A percentile compares a stretch with the other conserved stretches of the same genome.
phyloP scores from a whole-genome alignment of 139 green algal species.

The Chlamydomonas sp. region DNA sequence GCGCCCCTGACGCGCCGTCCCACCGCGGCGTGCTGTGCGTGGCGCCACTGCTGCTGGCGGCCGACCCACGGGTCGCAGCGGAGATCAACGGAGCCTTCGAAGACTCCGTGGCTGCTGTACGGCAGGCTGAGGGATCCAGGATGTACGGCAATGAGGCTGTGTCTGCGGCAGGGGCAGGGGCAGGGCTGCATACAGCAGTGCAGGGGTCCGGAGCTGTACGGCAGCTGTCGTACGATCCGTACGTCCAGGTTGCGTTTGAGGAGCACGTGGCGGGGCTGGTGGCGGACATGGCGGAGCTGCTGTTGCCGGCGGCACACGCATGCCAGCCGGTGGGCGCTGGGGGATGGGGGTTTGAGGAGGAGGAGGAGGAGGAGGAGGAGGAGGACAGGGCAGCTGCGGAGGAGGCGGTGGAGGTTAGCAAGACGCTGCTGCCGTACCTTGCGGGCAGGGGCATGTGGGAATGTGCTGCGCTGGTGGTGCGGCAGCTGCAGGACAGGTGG shows the following conservation, averaged over 20 bases:
- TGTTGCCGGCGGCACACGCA: neutral
- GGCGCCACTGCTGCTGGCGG: conserved; percentile 13
- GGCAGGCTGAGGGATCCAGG: neutral
- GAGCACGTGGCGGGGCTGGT: conserved; percentile 9
- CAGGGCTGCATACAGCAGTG: no score
- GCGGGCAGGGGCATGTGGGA: neutral
- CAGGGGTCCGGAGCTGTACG: no score
- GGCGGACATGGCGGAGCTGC: conserved; percentile 3
- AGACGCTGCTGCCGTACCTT: neutral
- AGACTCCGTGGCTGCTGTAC: neutral
- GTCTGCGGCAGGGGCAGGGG: no score
- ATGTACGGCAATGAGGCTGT: no score
- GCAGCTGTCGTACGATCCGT: neutral
- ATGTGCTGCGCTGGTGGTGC: conserved; percentile 2
- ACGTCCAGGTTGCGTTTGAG: conserved; percentile 13
- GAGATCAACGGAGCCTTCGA: neutral
- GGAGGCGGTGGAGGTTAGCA: neutral
- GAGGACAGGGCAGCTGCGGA: no score
- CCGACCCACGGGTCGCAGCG: neutral
- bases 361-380: neutral
- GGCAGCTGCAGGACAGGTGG: neutral
- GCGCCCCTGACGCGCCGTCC: no score
- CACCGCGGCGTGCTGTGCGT: no score
- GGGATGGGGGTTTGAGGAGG: neutral
- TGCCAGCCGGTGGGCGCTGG: neutral